A percentile compares a stretch with the other conserved stretches of the same genome.
Conservation (phyloP, 2,329 filamentous ascomycete species). For the Aspergillus eucalypticola region DNA sequence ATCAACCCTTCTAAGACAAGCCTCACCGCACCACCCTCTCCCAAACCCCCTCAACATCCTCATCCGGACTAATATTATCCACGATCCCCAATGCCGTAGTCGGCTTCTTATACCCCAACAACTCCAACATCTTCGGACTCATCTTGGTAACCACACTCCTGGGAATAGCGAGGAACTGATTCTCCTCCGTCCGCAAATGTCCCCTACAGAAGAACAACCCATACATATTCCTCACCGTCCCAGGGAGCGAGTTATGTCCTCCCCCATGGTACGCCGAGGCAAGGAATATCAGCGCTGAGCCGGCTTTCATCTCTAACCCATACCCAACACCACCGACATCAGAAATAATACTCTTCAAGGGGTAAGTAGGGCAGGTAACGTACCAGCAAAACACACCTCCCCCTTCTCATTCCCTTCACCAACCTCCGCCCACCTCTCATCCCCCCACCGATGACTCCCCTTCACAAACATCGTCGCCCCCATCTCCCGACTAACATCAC, state of each 20-base stretch:
- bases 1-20: not conserved
- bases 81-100: slow-evolving; percentile 34
- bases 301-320: slow-evolving; percentile 37
- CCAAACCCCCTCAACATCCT: slow-evolving; percentile 20
- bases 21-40: slow-evolving; percentile 1
- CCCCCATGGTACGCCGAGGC: slow-evolving; percentile 36
- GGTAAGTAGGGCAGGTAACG: too few relatives aligned
- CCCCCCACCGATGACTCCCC: slow-evolving; percentile 34
- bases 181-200: slow-evolving; percentile 34
- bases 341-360: too few relatives aligned
- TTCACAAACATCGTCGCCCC: slow-evolving; percentile 38
- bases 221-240: slow-evolving; percentile 29
- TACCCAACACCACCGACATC: not conserved
- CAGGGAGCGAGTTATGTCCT: slow-evolving; percentile 30
- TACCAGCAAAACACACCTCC: slow-evolving; percentile 38
- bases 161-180: slow-evolving; percentile 37
- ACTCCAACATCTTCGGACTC: slow-evolving; percentile 33
- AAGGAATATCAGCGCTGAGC: slow-evolving; percentile 40
- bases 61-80: slow-evolving; percentile 27
- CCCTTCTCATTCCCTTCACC: slow-evolving; percentile 22
- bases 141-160: slow-evolving; percentile 32
- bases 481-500: slow-evolving; percentile 30
- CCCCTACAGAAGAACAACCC: slow-evolving; percentile 36
- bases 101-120: slow-evolving; percentile 39
- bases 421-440: slow-evolving; percentile 26